phyloP scores from a whole-genome alignment of 495 filamentous ascomycete genomes.

The Neurospora sp. region DNA sequence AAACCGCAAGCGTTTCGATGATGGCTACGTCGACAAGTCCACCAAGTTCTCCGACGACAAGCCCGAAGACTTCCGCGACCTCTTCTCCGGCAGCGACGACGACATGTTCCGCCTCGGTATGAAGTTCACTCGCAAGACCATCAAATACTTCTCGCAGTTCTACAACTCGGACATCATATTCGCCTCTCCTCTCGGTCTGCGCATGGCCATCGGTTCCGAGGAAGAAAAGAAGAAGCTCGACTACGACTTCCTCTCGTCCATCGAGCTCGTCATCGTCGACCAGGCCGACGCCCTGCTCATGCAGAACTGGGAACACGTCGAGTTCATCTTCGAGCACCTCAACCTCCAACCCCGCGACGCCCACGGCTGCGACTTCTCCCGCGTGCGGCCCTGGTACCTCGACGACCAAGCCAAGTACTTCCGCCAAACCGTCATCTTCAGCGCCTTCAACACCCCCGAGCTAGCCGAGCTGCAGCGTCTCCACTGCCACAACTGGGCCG shows the following conservation, averaged over 20 bases:
- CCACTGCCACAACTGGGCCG: slow-evolving; percentile 70
- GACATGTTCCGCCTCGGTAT: slow-evolving; percentile 90
- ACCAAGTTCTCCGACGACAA: slow-evolving; percentile 62
- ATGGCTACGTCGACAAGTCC: slow-evolving; percentile 58
- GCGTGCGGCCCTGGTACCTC: slow-evolving; percentile 85
- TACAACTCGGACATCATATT: slow-evolving; percentile 94
- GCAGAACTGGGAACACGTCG: slow-evolving; percentile 98
- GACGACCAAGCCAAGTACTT: slow-evolving; percentile 71
- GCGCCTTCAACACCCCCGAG: slow-evolving; percentile 80
- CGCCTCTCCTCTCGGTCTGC: slow-evolving; percentile 77
- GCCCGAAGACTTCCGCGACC: slow-evolving; percentile 77
- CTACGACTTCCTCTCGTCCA: slow-evolving; percentile 83
- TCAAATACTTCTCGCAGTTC: slow-evolving; percentile 92
- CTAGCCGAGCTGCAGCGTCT: slow-evolving; percentile 67
- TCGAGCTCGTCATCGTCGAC: slow-evolving; percentile 83
- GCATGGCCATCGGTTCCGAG: slow-evolving; percentile 76
- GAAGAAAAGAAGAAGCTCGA: slow-evolving; percentile 66
- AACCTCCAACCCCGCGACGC: slow-evolving; percentile 83
- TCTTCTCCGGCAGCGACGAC: slow-evolving; percentile 91
- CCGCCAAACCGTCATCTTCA: slow-evolving; percentile 73
- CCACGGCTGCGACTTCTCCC: slow-evolving; percentile 88
- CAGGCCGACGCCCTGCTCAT: slow-evolving; percentile 89
- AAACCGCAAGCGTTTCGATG: slow-evolving; percentile 85
- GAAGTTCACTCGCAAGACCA: slow-evolving; percentile 89
- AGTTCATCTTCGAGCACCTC: slow-evolving; percentile 81